Base-by-base conservation (phyloP, 495 filamentous ascomycete genomes). In the Aspergillus mulundensis region DNA sequence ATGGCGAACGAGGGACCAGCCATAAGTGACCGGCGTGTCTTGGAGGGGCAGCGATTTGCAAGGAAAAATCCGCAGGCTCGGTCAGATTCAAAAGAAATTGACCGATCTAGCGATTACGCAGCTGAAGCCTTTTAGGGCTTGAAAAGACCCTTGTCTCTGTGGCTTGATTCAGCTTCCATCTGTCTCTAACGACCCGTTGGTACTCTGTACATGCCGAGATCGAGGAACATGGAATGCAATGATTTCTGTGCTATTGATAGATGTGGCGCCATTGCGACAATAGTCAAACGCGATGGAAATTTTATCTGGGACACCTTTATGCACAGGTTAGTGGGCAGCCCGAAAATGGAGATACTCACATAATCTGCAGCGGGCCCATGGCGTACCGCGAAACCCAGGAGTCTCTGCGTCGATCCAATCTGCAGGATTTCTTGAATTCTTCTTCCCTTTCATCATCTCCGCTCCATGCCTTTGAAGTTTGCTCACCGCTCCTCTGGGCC, bases 401-500 rank as follows among this genome's bases (percentile, higher is more conserved):
- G 23, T 32, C 7, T 34, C 10, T 19, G 5, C n/a, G 20, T 23
- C 6, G n/a, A 15, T 36, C 21, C 16, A 32, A 52, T 19, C 39
- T 50, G 18, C 57, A 50, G 24, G 41, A 46, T 38, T 32, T 48
- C 45, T 42, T 32, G 43, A 21, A 23, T 39, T 16, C 14, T 38
- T 50, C 41, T 59, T 53, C 23, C 49, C 25, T 49, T 47, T 44
- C 43, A 40, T 53, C 51, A 23, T 19, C 34, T 44, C 39, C 30
- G 21, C 41, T 47, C 40, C 25, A 28, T 28, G 25, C 25, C 25
- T 18, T 21, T 50, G 36, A 19, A 16, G 18, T 32, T 46, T 49
- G 58, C 53, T 60, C 61, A 62, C 61, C 61, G 61, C 62, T 61
- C 40, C 58, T 63, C 64, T 47, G 24, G 23, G 51, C n/a, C n/a